These are phyloP conservation scores for Panaeolus papilionaceus DNA, from an alignment of 768 basidiomycete genomes.

Conservation along the genomic window DNA sequence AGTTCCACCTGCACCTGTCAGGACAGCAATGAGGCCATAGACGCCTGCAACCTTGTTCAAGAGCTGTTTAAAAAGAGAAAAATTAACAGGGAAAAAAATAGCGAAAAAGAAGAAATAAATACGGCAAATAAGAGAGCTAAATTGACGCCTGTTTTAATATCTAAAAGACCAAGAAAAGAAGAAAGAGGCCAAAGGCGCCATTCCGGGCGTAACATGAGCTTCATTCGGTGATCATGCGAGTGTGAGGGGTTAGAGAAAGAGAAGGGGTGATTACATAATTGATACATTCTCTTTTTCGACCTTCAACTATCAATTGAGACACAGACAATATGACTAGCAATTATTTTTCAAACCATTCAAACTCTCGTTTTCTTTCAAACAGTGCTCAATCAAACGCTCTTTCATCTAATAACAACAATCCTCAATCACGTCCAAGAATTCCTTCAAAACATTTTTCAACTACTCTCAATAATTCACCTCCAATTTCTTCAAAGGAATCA, in stretches of 20 bases:
- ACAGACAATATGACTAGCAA: constrained; percentile 39
- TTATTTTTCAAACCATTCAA: constrained; percentile 87
- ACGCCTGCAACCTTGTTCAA: constrained; percentile 98
- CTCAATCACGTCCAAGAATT: constrained; percentile 49
- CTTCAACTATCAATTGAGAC: constrained; percentile 21
- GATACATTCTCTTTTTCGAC: constrained; percentile 24
- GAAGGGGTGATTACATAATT: constrained; percentile 36
- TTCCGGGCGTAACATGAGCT: constrained; percentile 82
- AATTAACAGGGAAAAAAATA: constrained; percentile 4
- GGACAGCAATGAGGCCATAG: constrained; percentile 91
- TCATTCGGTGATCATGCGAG: constrained; percentile 54
- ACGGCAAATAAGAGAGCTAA: constrained; percentile 91
- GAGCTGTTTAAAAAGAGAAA: constrained; percentile 48
- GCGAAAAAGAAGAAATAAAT: constrained; percentile 36
- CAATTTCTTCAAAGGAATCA: constrained; percentile 48
- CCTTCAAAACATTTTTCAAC: constrained; percentile 79
- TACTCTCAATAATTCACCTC: constrained; percentile 44
- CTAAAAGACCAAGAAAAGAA: constrained; percentile 86
- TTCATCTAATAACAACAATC: constrained; percentile 24
- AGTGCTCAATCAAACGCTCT: constrained; percentile 30
- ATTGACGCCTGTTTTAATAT: constrained; percentile 93
- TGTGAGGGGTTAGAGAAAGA: constrained; percentile 26
- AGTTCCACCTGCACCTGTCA: constrained; percentile 93
- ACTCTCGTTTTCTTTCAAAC: constrained; percentile 72
- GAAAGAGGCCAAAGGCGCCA: constrained; percentile 83